A percentile compares a stretch with the other conserved stretches of the same genome.
phyloP scores from a whole-genome alignment of 176 grass and related monocot genomes.

The Hordeum marinum region DNA sequence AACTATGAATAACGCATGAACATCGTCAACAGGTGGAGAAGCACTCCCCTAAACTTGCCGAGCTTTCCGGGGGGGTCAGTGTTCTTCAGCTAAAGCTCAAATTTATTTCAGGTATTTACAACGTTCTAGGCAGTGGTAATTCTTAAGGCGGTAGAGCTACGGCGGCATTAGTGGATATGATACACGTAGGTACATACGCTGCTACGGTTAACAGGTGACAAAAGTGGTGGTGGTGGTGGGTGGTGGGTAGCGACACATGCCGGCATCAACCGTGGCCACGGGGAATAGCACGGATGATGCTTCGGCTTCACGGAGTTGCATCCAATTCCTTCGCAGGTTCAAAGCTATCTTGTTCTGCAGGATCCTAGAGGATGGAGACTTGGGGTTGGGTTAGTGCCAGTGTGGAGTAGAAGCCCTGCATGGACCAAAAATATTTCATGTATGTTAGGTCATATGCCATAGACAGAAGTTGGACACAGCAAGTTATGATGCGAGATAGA shows the following conservation, averaged over 20 bases:
- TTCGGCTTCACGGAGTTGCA: neutral
- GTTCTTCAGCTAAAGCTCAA: slow-evolving; percentile 18
- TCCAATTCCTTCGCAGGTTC: slow-evolving; percentile 13
- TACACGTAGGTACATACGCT: slow-evolving; percentile 36
- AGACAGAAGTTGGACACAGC: neutral
- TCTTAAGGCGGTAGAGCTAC: neutral
- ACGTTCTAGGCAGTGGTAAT: slow-evolving; percentile 20
- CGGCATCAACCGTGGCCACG: neutral
- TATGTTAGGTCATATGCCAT: neutral
- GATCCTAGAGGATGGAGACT: neutral
- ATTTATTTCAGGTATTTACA: slow-evolving; percentile 57
- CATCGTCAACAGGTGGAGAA: neutral
- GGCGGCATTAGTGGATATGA: slow-evolving; percentile 30
- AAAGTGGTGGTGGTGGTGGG: neutral
- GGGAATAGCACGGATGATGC: slow-evolving; percentile 8
- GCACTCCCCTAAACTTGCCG: neutral
- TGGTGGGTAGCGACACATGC: neutral
- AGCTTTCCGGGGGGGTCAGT: neutral
- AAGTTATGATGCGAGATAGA: neutral
- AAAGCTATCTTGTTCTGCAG: slow-evolving; percentile 1
- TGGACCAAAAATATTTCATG: neutral
- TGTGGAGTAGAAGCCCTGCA: slow-evolving; percentile 37
- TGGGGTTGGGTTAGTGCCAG: slow-evolving; percentile 33
- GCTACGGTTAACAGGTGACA: slow-evolving; percentile 14
- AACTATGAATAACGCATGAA: neutral